Percentiles rank a stretch among this genome's conserved stretches.
phyloP scores from a whole-genome alignment of 192 early-diverging fungal species.

The Backusella mclennaniae region DNA sequence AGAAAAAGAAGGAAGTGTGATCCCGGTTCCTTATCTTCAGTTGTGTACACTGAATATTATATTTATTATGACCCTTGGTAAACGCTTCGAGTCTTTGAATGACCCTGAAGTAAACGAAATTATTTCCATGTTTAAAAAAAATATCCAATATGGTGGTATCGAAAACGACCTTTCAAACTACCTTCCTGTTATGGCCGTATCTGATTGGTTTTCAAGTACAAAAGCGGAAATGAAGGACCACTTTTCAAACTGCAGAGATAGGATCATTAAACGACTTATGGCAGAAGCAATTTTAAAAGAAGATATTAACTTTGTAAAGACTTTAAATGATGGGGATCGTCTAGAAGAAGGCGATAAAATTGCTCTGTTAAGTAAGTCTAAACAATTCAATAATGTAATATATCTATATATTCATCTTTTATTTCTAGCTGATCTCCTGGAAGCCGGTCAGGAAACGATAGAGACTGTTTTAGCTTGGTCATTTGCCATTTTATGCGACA shows the following conservation, averaged over 20 bases:
- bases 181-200: too few relatives aligned
- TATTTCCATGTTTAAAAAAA: too few relatives aligned
- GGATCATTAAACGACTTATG: too few relatives aligned
- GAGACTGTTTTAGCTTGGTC: slow-evolving; percentile 10
- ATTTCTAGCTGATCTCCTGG: neutral
- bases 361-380: neutral
- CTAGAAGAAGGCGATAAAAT: too few relatives aligned
- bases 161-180: too few relatives aligned
- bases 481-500: neutral
- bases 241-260: too few relatives aligned
- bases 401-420: neutral
- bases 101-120: neutral
- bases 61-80: neutral
- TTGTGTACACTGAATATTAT: neutral
- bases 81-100: neutral
- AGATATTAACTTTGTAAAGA: too few relatives aligned
- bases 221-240: too few relatives aligned
- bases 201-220: too few relatives aligned
- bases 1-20: neutral
- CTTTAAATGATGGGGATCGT: too few relatives aligned
- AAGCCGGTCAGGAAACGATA: neutral
- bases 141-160: too few relatives aligned
- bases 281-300: too few relatives aligned
- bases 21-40: neutral
- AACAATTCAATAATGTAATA: neutral